phyloP scores from a whole-genome alignment of 768 basidiomycete species.

The Gloeopeniophorella convolvens region DNA sequence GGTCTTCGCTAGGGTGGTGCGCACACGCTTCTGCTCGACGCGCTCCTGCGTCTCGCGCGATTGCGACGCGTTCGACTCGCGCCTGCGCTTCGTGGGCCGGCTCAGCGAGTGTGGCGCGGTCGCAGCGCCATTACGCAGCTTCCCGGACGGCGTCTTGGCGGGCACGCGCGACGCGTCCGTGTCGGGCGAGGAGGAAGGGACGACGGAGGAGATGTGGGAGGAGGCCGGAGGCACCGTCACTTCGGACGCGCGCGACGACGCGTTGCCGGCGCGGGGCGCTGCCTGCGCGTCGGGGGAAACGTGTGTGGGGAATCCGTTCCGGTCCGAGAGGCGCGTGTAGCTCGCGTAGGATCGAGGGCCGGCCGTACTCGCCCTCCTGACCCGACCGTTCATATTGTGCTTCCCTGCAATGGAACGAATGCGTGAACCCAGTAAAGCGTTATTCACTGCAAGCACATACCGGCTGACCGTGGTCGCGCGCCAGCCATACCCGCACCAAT shows the following conservation, averaged over 20 bases:
- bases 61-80: background rate
- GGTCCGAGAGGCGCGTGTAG: too few relatives aligned
- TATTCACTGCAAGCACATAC: too few relatives aligned
- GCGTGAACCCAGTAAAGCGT: too few relatives aligned
- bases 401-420: too few relatives aligned
- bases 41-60: conserved; percentile 8
- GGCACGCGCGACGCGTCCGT: background rate
- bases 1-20: background rate
- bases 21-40: conserved; percentile 14
- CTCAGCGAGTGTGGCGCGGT: background rate
- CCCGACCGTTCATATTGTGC: too few relatives aligned
- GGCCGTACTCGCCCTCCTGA: too few relatives aligned
- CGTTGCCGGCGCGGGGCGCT: background rate
- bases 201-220: background rate
- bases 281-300: too few relatives aligned
- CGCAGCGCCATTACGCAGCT: background rate
- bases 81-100: conserved; percentile 2
- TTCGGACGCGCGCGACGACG: background rate
- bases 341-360: too few relatives aligned
- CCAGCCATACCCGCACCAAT: too few relatives aligned
- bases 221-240: background rate
- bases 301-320: too few relatives aligned
- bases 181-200: background rate
- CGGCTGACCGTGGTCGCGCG: too few relatives aligned
- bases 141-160: background rate